Base-by-base conservation (phyloP, 176 grass and related monocot species). In the Carex myosuroides region DNA sequence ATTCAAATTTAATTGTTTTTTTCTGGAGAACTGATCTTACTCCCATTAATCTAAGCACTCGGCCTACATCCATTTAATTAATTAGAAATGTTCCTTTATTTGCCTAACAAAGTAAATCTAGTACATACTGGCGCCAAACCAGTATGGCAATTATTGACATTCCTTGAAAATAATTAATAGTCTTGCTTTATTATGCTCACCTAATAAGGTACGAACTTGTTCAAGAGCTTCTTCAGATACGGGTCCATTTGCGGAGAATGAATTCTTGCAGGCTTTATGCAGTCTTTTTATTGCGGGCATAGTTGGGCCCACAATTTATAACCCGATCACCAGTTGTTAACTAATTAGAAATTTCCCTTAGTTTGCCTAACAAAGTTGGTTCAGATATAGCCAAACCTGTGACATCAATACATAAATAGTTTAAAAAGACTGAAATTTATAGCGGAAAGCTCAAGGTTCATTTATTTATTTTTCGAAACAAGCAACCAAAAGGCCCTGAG, bases 251-350 rank as follows among this genome's bases (percentile, higher is more conserved):
- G 88, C 82, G 53, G 91, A 95, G 81, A 99, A 99, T 53, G 93
- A 99, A 70, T 74, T 63, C 90, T 90, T 92, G 80, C 96, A 99
- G 16, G 90, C 90, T 78, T 92, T 87, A 52, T 89, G 93, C 46
- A 99, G 83, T 60, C 70, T 95, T 90, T 85, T 85, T 87, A 99
- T 99, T 86, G 89, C 89, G 70, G 93, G 96, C 96, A 99, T 99
- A 81, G 87, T 90, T 83, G 81, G 20, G 61, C 81, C 81, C 60
- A 83, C 41, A 83, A 83, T 65, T 83, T 65, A 52, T 83, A 65
- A 69, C 13, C 29, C 32, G 7, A 18, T 60, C 32, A 81, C 79
- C 17, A 64, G 16, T 33, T 18, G 16, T 33, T 18, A 66, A 42
- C 17, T 4, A 83, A 68, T 83, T 68, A 83, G 60, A 83, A 50